Conservation (phyloP, 495 filamentous ascomycete species). For the Aspergillus leporis region DNA sequence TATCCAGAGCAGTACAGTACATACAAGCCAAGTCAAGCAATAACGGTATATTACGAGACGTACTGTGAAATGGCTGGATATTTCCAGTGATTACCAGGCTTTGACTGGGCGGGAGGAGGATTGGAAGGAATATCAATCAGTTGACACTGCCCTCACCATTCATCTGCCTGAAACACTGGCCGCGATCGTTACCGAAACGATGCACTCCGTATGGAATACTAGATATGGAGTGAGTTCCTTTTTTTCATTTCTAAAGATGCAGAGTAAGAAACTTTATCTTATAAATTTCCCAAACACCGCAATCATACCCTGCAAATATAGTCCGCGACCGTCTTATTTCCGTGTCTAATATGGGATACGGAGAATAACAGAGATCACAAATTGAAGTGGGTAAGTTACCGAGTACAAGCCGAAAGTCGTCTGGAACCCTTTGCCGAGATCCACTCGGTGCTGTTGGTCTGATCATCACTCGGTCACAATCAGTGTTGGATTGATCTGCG, state of each 20-base stretch:
- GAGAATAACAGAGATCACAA: background rate
- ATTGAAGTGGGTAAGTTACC: background rate
- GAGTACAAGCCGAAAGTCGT: conserved; percentile 1
- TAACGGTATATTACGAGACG: no score
- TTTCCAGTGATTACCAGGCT: no score
- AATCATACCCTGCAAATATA: background rate
- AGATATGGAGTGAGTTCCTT: background rate
- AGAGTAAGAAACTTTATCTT: background rate
- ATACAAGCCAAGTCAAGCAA: background rate
- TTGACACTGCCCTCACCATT: background rate
- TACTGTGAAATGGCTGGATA: no score
- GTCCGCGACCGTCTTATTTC: background rate
- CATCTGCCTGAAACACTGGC: conserved; percentile 19
- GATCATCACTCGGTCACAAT: background rate
- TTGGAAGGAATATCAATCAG: no score
- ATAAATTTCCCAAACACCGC: background rate
- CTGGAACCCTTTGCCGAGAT: conserved; percentile 1
- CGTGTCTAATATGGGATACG: background rate
- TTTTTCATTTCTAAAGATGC: background rate
- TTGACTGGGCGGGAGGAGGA: no score
- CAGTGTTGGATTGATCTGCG: conserved; percentile 6
- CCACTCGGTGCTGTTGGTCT: background rate
- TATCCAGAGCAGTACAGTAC: no score
- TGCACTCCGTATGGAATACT: background rate
- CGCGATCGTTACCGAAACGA: conserved; percentile 7